phyloP scores from a whole-genome alignment of 2,329 filamentous ascomycete species.

The Furcasterigmium sp. region DNA sequence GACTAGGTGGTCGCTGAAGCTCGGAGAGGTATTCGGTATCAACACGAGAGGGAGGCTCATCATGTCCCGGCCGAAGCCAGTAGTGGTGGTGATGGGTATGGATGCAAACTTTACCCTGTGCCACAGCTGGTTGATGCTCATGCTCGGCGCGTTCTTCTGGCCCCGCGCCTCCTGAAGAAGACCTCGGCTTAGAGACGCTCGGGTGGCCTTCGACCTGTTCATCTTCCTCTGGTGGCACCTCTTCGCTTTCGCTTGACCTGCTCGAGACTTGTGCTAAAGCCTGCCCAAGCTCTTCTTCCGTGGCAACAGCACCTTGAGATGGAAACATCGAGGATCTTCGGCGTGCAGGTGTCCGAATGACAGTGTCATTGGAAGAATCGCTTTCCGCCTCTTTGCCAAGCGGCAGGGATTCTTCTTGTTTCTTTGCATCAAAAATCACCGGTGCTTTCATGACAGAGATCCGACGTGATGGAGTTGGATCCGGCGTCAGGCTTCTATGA shows the following conservation, averaged over 20 bases:
- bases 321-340: conserved; percentile 11
- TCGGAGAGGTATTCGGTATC: conserved; percentile 21
- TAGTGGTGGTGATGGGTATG: conserved; percentile 61
- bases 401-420: neutral
- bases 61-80: conserved; percentile 37
- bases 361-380: conserved; percentile 29
- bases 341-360: conserved; percentile 27
- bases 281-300: too few species aligned
- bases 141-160: neutral
- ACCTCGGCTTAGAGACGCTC: neutral
- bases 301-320: neutral
- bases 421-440: neutral
- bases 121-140: neutral
- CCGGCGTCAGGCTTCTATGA: neutral
- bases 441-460: conserved; percentile 7
- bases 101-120: conserved; percentile 33
- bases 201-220: too few species aligned
- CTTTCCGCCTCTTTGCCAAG: conserved; percentile 6
- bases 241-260: too few species aligned
- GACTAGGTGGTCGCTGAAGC: conserved; percentile 6
- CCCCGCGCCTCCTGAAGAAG: conserved; percentile 15
- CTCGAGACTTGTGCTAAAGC: too few species aligned
- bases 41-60: neutral
- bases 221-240: too few species aligned
- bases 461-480: neutral